Base-by-base conservation (phyloP, 2,329 filamentous ascomycete species). In the Penicillium aurantiogriseum region DNA sequence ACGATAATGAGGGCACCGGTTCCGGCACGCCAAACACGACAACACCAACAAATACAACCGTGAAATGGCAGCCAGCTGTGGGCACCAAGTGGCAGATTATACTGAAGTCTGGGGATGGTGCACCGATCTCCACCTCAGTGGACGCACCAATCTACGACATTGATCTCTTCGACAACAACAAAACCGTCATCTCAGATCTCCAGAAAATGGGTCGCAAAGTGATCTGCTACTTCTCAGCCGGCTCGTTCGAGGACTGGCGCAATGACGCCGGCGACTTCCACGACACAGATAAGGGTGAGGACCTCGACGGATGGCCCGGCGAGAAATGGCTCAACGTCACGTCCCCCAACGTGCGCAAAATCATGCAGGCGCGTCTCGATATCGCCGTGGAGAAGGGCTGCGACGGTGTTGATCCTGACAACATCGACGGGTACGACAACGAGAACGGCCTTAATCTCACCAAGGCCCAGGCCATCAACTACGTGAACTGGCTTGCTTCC, bases 201-300 rank as follows among this genome's bases (percentile, higher is more conserved):
- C 81, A 86, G 42, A 61, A 63, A 3, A 66, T 78, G 29, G 82
- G 80, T 9, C 83, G 83, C 67, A 85, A 83, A 60, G 83, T 90
- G 53, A 86, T 91, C 57, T 91, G 88, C 77, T 91, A 91, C 74
- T 91, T 91, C 76, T 88, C 85, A 51, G 87, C 86, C 0, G 88
- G 88, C 1, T 87, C 84, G 8, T 89, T 82, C 64, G 88, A 91
- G 72, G 69, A 84, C 51, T 84, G 81, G 76, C 80, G 88, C 3
- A 73, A 79, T 0, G 88, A 91, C 68, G 78, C 80, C 19, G 68
- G 67, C 31, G 65, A 82, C 5, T 90, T 90, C 67, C 67, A 75
- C 8, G 60, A 76, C 1, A 69, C 73, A 0, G 88, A 90, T 62
- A 69, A 85, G 42, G 88, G 88, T 21, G 79, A 80, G 4, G 71